Evolutionary conservation across 176 grass and related monocot genomes (phyloP).

Genomic region (Lolium rigidum): DNA sequence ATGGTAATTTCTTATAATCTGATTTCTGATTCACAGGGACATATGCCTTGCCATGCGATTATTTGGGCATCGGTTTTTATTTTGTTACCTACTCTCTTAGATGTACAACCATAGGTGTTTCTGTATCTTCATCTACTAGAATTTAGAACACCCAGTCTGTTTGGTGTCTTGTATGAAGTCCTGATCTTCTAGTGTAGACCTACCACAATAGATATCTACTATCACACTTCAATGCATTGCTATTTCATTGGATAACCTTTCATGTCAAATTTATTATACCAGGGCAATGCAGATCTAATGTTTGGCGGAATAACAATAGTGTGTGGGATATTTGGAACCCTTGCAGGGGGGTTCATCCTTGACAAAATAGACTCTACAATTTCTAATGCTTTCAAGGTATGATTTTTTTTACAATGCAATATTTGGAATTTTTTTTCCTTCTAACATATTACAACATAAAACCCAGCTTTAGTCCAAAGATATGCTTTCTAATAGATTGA

Average conservation of each 20-base stretch:
- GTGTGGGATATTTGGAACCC: slow-evolving; percentile 93
- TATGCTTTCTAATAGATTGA: slow-evolving; percentile 12
- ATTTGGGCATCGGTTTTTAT: slow-evolving; percentile 14
- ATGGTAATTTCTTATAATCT: slow-evolving; percentile 66
- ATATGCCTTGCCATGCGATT: background rate
- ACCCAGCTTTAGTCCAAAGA: slow-evolving; percentile 7
- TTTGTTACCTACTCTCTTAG: background rate
- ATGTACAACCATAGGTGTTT: slow-evolving; percentile 10
- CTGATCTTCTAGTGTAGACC: slow-evolving; percentile 1
- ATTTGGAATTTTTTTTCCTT: slow-evolving; percentile 15
- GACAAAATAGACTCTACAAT: slow-evolving; percentile 88
- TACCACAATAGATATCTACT: slow-evolving; percentile 7
- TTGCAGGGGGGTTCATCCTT: slow-evolving; percentile 86
- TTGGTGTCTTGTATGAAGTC: background rate
- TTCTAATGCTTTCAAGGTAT: slow-evolving; percentile 95
- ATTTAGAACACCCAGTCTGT: slow-evolving; percentile 9
- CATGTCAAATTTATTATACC: slow-evolving; percentile 50
- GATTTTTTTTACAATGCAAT: slow-evolving; percentile 30
- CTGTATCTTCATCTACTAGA: slow-evolving; percentile 23
- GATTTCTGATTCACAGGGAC: background rate
- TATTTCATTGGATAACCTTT: slow-evolving; percentile 31
- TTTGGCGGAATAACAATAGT: slow-evolving; percentile 99
- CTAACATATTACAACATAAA: background rate
- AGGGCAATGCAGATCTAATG: slow-evolving; percentile 91
- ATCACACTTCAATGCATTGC: slow-evolving; percentile 1